Evolutionary conservation across 2,329 filamentous ascomycete species (phyloP), one percentile per base, ranked within the genome.

Genomic region (Septoria petroselini): DNA sequence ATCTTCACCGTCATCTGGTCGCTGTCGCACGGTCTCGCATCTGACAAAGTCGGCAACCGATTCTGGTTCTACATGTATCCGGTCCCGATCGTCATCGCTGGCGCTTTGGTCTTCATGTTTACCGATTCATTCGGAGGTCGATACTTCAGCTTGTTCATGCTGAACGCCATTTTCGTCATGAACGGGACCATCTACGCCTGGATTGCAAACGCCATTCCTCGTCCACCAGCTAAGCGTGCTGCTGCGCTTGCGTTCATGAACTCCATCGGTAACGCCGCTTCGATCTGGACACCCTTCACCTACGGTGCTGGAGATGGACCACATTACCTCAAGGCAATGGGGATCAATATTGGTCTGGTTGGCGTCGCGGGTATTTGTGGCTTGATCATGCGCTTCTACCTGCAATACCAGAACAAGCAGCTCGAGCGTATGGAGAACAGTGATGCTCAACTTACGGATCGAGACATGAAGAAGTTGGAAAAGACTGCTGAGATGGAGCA

Each of bases 181-280:
- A 77, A 78, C 37, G 45, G 50, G 5, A 50, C 51, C 5, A 60
- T 80, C 40, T 88, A 83, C 62, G 85, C 83, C 2, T 93, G 87
- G 87, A 88, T 91, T 56, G 82, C 79, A 39, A 88, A 86, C 64
- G 85, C 83, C 1, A 76, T 91, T 43, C 86, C 86, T 0, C 79
- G 86, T 4, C 87, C 88, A 3, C 84, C 86, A 0, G 82, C 86
- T 2, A 91, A 91, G 71, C 79, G 85, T 52, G 82, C 83, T 2
- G 81, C 85, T 0, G 85, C 85, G 0, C 67, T 91, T 4, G 87
- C 86, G 1, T 82, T 85, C 54, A 88, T 91, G 68, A 91, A 91
- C 63, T 83, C 83, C 2, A 75, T 88, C 7, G 80, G 78, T 14
- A 89, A 91, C 64, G 75, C 77, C 8, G 80, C 80, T 34, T 82